A percentile compares a stretch with the other conserved stretches of the same genome.
Evolutionary conservation across 75 land plant genomes (phyloP).

Genomic region (Adiantum capillusveneris): DNA sequence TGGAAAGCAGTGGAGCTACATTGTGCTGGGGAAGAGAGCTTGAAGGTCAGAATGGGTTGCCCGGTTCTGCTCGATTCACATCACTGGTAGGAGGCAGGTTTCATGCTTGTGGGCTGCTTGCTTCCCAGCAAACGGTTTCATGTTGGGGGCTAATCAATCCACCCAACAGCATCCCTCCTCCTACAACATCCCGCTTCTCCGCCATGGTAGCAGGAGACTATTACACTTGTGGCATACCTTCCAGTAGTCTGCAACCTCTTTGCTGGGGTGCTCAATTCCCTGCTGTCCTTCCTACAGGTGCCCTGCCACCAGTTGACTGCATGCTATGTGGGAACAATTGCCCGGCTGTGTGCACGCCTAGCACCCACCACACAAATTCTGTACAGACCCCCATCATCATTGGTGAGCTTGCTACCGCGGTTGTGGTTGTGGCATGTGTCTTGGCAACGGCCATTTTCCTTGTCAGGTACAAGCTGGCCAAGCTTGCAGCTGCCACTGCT

Average conservation of each 20-base stretch:
- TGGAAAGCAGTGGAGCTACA: conserved; percentile 20
- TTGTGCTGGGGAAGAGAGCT: conserved; percentile 65
- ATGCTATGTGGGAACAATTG: conserved; percentile 34
- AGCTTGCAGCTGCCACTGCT: not conserved
- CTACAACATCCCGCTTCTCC: conserved; percentile 25
- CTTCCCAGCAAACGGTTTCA: conserved; percentile 25
- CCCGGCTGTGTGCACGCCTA: conserved; percentile 27
- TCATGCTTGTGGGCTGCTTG: conserved; percentile 61
- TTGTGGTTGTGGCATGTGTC: conserved; percentile 40
- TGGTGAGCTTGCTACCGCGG: conserved; percentile 58
- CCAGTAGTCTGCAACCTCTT: conserved; percentile 26
- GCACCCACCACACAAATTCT: conserved; percentile 21
- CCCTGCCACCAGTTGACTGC: too few relatives aligned
- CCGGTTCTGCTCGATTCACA: conserved; percentile 33
- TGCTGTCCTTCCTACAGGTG: too few relatives aligned
- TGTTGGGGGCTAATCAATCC: conserved; percentile 61
- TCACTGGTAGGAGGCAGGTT: conserved; percentile 68
- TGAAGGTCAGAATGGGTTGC: conserved; percentile 15
- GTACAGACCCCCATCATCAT: conserved; percentile 55
- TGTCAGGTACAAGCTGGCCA: conserved; percentile 47
- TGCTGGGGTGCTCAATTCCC: conserved; percentile 74
- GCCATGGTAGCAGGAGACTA: conserved; percentile 69
- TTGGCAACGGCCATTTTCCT: conserved; percentile 38
- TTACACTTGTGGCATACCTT: conserved; percentile 67
- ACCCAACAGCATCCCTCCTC: conserved; percentile 33